phyloP scores from a whole-genome alignment of 1,139 yeast genomes.

The Scheffersomyces parashehatae region DNA sequence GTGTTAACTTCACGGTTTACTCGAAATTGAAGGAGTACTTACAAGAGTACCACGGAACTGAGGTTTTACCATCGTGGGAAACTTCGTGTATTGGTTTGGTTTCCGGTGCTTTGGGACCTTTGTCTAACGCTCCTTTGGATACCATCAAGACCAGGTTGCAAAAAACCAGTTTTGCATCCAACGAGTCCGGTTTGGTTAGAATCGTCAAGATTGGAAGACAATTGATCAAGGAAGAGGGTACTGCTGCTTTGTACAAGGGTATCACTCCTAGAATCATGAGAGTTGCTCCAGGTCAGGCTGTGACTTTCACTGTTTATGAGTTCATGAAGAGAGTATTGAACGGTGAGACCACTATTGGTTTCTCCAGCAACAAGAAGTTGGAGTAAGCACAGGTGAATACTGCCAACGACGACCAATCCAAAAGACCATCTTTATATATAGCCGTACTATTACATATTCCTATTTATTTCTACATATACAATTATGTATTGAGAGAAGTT shows the following conservation, averaged over 20 bases:
- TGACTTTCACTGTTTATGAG: constrained; percentile 95
- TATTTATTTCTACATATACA: too few relatives aligned
- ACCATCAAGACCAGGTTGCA: constrained; percentile 97
- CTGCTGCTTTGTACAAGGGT: constrained; percentile 88
- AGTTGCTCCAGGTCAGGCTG: constrained; percentile 99
- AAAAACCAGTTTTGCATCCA: constrained; percentile 73
- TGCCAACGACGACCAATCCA: too few relatives aligned
- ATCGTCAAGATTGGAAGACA: constrained; percentile 80
- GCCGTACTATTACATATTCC: too few relatives aligned
- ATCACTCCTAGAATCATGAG: constrained; percentile 98
- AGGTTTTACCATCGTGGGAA: constrained; percentile 86
- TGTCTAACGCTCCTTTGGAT: constrained; percentile 96
- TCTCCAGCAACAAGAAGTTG: constrained; percentile 22
- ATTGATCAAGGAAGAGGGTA: constrained; percentile 86
- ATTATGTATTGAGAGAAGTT: too few relatives aligned
- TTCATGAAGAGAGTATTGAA: constrained; percentile 71
- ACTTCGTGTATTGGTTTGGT: constrained; percentile 88
- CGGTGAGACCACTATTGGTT: constrained; percentile 28
- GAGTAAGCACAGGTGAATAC: constrained; percentile 8
- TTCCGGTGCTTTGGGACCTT: constrained; percentile 97
- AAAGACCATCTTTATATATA: too few relatives aligned
- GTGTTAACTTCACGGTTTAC: constrained; percentile 96
- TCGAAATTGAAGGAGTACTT: constrained; percentile 76
- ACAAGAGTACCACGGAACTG: constrained; percentile 63
- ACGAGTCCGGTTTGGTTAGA: constrained; percentile 73